Percentiles rank a stretch among this genome's conserved stretches.
phyloP scores from a whole-genome alignment of 495 filamentous ascomycete species.

The Hypomontagnella monticulosa region DNA sequence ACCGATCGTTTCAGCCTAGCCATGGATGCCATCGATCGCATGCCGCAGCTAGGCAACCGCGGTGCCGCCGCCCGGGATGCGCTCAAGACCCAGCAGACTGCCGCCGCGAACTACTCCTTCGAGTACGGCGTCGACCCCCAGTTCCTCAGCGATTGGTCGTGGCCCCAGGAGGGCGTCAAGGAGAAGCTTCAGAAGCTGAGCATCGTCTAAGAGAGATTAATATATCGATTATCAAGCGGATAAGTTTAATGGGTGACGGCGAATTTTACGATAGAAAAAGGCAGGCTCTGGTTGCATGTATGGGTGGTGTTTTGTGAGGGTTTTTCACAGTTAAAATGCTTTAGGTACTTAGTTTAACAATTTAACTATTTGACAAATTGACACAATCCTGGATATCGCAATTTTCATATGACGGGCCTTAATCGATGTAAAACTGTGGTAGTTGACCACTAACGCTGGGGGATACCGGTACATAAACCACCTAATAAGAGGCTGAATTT shows the following conservation, averaged over 20 bases:
- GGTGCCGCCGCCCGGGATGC: slow-evolving; percentile 67
- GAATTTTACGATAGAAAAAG: slow-evolving; percentile 3
- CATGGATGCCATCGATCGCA: slow-evolving; percentile 75
- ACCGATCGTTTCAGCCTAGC: slow-evolving; percentile 77
- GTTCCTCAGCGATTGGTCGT: slow-evolving; percentile 71
- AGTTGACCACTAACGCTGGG: too few relatives aligned
- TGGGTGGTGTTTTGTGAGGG: slow-evolving; percentile 18
- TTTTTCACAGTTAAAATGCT: too few relatives aligned
- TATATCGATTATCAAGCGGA: not conserved
- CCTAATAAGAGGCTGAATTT: too few relatives aligned
- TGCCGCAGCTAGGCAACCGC: slow-evolving; percentile 64
- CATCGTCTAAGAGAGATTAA: not conserved
- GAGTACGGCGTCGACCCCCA: slow-evolving; percentile 72
- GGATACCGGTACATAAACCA: too few relatives aligned
- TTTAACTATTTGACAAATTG: too few relatives aligned
- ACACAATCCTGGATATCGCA: too few relatives aligned
- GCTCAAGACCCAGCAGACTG: slow-evolving; percentile 67
- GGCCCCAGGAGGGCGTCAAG: slow-evolving; percentile 59
- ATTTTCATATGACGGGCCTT: too few relatives aligned
- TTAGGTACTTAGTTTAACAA: too few relatives aligned
- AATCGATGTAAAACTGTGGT: too few relatives aligned
- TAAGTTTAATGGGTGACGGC: not conserved
- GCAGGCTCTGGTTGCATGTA: slow-evolving; percentile 20
- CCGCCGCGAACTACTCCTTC: slow-evolving; percentile 66
- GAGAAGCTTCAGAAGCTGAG: slow-evolving; percentile 35